A percentile compares a stretch with the other conserved stretches of the same genome.
These are phyloP conservation scores for Hordeum marinum DNA, from an alignment of 176 grass and related monocot species.

Conservation along the genomic window DNA sequence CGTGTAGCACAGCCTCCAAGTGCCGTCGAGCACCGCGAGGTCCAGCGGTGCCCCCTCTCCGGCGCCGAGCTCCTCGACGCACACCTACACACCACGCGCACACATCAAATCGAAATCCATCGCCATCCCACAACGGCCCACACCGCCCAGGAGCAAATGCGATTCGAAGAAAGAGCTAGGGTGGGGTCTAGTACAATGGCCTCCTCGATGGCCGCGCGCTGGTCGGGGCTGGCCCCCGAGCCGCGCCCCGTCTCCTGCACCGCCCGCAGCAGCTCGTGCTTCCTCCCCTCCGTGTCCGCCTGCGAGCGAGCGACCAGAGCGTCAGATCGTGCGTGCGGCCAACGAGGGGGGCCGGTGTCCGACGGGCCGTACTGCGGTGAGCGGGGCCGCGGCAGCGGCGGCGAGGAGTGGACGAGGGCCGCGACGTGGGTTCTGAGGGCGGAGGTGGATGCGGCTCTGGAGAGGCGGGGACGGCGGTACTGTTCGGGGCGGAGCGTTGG, in stretches of 20 bases:
- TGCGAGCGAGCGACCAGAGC: not conserved
- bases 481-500: not conserved
- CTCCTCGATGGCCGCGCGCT: conserved; percentile 86
- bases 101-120: conserved; percentile 3
- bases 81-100: conserved; percentile 47
- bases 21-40: conserved; percentile 70
- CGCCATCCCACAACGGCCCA: not conserved
- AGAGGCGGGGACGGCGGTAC: not conserved
- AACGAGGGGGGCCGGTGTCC: not conserved
- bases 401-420: not conserved
- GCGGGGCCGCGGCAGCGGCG: not conserved
- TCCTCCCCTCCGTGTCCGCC: conserved; percentile 59
- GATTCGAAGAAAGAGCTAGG: not conserved
- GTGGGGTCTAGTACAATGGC: conserved; percentile 42
- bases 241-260: conserved; percentile 84
- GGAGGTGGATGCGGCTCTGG: not conserved
- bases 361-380: not conserved
- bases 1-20: conserved; percentile 90
- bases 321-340: conserved; percentile 1
- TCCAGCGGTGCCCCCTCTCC: conserved; percentile 48
- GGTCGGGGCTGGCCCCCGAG: conserved; percentile 49
- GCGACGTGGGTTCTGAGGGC: not conserved
- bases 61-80: conserved; percentile 65
- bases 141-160: not conserved
- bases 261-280: conserved; percentile 65